Percentiles rank a stretch among this genome's conserved stretches.
These are phyloP conservation scores for Dictyostelium discoideum DNA, from an alignment of 78 protist species.

Conservation along the genomic window DNA sequence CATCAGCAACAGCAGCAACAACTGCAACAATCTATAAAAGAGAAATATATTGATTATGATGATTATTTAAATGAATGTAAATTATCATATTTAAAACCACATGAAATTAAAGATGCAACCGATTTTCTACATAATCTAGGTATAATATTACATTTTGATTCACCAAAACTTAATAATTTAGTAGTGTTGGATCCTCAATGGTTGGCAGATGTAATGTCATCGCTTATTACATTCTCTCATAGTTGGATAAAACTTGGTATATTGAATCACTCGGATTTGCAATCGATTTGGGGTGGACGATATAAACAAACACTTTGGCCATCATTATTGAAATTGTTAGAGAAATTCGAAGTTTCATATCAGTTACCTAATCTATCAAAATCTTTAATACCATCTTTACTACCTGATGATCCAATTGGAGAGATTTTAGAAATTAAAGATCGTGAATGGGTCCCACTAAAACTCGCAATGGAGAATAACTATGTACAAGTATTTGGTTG, in stretches of 20 bases:
- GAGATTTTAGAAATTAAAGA: constrained; percentile 31
- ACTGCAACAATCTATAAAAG: neutral
- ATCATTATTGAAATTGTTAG: constrained; percentile 50
- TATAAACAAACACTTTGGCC: constrained; percentile 71
- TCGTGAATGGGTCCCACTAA: constrained; percentile 17
- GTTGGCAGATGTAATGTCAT: constrained; percentile 76
- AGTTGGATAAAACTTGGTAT: constrained; percentile 74
- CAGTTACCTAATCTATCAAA: constrained; percentile 23
- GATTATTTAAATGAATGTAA: constrained; percentile 36
- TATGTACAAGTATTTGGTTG: constrained; percentile 44
- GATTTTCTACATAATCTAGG: constrained; percentile 71
- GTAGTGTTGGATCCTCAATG: constrained; percentile 82
- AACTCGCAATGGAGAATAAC: neutral
- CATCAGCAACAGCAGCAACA: too few species aligned
- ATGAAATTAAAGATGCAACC: constrained; percentile 34
- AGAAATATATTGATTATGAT: constrained; percentile 37
- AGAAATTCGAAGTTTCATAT: constrained; percentile 79
- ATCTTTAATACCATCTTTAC: constrained; percentile 38
- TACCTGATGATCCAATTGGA: constrained; percentile 72
- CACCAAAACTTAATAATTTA: constrained; percentile 53
- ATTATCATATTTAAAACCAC: constrained; percentile 16
- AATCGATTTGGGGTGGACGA: constrained; percentile 66
- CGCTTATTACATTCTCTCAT: constrained; percentile 71
- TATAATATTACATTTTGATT: constrained; percentile 52
- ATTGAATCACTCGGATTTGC: constrained; percentile 42